Evolutionary conservation across 2,329 filamentous ascomycete species (phyloP).

Genomic region (Fusarium longipes): DNA sequence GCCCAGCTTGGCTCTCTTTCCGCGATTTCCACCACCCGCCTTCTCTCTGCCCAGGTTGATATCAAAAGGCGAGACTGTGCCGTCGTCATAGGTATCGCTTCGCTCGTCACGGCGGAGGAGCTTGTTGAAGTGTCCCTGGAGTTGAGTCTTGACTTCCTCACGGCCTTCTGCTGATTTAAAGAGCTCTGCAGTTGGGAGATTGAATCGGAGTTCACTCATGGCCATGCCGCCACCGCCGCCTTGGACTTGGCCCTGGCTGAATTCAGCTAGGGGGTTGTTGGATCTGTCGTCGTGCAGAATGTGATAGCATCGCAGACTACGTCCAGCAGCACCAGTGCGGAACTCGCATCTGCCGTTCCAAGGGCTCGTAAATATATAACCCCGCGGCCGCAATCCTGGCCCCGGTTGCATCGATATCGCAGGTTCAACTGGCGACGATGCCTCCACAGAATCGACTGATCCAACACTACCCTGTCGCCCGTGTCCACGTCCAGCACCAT

Average conservation of each 20-base stretch:
- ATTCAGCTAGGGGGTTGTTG: constrained; percentile 59
- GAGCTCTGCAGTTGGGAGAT: constrained; percentile 73
- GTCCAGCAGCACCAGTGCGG: constrained; percentile 78
- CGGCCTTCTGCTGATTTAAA: constrained; percentile 54
- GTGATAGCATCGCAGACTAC: constrained; percentile 80
- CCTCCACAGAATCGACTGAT: constrained; percentile 50
- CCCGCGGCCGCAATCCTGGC: constrained; percentile 65
- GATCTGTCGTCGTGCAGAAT: constrained; percentile 62
- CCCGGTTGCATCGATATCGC: constrained; percentile 55
- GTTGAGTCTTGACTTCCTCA: constrained; percentile 49
- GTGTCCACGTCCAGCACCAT: constrained; percentile 44
- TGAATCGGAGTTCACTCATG: constrained; percentile 89
- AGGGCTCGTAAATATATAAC: constrained; percentile 83
- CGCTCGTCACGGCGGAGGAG: constrained; percentile 52
- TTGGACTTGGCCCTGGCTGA: constrained; percentile 48
- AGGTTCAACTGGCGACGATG: constrained; percentile 45
- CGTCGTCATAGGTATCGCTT: constrained; percentile 54
- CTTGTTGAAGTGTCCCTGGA: constrained; percentile 58
- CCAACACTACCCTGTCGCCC: constrained; percentile 47
- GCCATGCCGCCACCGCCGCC: constrained; percentile 41
- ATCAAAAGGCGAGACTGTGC: constrained; percentile 64
- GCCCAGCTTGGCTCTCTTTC: constrained; percentile 89
- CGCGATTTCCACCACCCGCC: constrained; percentile 86
- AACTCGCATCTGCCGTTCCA: constrained; percentile 93
- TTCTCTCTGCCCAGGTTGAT: constrained; percentile 82